Percentiles rank a stretch among this genome's conserved stretches.
Evolutionary conservation across 2,329 filamentous ascomycete species (phyloP).

Genomic region (Fusarium anguioides): DNA sequence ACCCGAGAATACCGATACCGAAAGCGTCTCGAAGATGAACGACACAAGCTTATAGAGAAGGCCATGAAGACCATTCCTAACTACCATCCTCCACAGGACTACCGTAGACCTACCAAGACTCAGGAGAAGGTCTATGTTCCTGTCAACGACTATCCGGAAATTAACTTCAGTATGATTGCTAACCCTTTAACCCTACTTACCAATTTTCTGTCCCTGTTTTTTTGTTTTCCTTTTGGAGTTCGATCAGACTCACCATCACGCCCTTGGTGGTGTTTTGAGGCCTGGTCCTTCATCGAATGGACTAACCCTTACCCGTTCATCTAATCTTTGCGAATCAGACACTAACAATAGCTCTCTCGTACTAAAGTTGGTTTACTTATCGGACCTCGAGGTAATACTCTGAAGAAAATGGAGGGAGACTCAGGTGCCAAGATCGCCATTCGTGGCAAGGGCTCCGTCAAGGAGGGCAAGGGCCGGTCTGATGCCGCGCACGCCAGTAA

Average conservation of each 20-base stretch:
- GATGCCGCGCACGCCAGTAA: slow-evolving; percentile 99
- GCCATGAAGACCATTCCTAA: slow-evolving; percentile 99
- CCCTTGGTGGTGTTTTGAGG: slow-evolving; percentile 48
- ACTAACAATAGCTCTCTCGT: slow-evolving; percentile 94
- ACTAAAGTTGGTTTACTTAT: slow-evolving; percentile 99
- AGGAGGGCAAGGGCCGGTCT: slow-evolving; percentile 98
- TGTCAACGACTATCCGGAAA: slow-evolving; percentile 99
- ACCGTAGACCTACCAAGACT: slow-evolving; percentile 98
- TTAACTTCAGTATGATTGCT: slow-evolving; percentile 99
- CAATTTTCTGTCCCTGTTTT: slow-evolving; percentile 51
- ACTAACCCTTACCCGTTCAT: slow-evolving; percentile 46
- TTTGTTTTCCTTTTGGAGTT: slow-evolving; percentile 57
- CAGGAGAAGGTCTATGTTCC: slow-evolving; percentile 99
- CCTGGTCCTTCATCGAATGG: slow-evolving; percentile 51
- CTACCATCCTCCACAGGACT: slow-evolving; percentile 98
- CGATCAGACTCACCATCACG: slow-evolving; percentile 55
- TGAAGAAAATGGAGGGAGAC: slow-evolving; percentile 99
- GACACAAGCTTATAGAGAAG: slow-evolving; percentile 98
- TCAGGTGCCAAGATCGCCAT: slow-evolving; percentile 99
- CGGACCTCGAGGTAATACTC: slow-evolving; percentile 98
- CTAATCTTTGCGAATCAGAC: slow-evolving; percentile 54
- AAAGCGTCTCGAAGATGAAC: slow-evolving; percentile 97
- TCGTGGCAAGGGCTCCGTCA: slow-evolving; percentile 98
- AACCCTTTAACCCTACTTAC: slow-evolving; percentile 90
- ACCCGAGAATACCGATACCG: slow-evolving; percentile 98